Percentiles rank a stretch among this genome's conserved stretches.
phyloP scores from a whole-genome alignment of 345 rosid genomes.

The Camelina laxa region DNA sequence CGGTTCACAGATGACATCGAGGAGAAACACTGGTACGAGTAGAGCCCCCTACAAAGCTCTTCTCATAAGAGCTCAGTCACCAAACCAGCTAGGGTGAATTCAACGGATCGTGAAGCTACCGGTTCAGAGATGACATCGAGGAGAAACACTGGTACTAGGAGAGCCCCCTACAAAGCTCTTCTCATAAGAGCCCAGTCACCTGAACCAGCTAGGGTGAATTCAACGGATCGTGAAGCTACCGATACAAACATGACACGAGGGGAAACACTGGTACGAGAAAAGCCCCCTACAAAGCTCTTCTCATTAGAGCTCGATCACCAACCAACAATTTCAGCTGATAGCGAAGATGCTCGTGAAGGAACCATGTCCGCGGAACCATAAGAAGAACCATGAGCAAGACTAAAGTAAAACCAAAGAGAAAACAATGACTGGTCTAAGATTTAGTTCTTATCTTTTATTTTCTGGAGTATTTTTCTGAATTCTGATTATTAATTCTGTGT shows the following conservation, averaged over 20 bases:
- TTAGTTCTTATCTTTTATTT: not conserved
- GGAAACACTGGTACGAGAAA: not conserved
- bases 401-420: not conserved
- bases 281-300: conserved; percentile 1
- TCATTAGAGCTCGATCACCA: not conserved
- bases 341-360: not conserved
- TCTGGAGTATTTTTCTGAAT: not conserved
- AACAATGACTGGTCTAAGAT: not conserved
- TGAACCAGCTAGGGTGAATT: not conserved
- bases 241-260: not conserved
- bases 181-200: not conserved
- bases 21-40: not conserved
- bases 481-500: not conserved
- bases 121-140: not conserved
- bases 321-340: no score
- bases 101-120: not conserved
- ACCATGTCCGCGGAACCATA: not conserved
- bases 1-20: not conserved
- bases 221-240: not conserved
- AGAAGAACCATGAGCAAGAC: not conserved
- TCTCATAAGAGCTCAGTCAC: conserved; percentile 2
- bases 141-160: not conserved
- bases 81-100: not conserved
- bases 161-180: not conserved
- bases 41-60: conserved; percentile 2